Conservation (phyloP, 2,329 filamentous ascomycete species). For the Penicillium concentricum region DNA sequence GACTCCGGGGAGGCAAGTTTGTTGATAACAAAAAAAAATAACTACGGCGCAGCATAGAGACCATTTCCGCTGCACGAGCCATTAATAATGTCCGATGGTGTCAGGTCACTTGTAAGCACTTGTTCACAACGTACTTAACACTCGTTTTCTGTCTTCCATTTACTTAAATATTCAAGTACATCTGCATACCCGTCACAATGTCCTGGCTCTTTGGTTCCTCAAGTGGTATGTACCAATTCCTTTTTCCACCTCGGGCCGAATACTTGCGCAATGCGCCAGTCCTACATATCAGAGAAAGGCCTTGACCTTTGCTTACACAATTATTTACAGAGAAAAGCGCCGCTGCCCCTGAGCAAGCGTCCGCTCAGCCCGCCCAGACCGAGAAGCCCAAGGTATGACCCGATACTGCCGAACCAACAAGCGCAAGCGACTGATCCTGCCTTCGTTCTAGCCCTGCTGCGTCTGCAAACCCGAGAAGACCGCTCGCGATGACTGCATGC, state of each 20-base stretch:
- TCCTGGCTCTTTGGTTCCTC: constrained; percentile 40
- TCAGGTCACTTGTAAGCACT: constrained; percentile 5
- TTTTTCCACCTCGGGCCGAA: background rate
- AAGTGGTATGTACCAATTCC: constrained; percentile 26
- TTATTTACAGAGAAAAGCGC: constrained; percentile 20
- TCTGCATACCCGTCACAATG: constrained; percentile 22
- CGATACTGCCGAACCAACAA: background rate
- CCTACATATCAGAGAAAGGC: background rate
- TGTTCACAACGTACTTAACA: constrained; percentile 1
- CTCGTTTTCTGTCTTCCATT: background rate
- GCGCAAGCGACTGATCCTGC: constrained; percentile 2
- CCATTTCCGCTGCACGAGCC: constrained; percentile 18
- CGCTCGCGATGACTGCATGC: constrained; percentile 95
- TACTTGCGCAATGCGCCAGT: constrained; percentile 14
- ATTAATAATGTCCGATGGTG: constrained; percentile 24
- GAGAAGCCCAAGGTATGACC: constrained; percentile 41
- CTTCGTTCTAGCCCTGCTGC: constrained; percentile 73
- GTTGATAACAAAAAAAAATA: constrained; percentile 21
- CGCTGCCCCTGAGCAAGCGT: constrained; percentile 19
- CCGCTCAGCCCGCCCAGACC: constrained; percentile 23
- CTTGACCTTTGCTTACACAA: constrained; percentile 9
- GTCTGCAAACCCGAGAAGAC: constrained; percentile 96
- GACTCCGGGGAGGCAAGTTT: constrained; percentile 12
- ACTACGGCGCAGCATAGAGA: constrained; percentile 19
- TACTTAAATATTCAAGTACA: background rate